Evolutionary conservation across 192 early-diverging fungal genomes (phyloP), one percentile per base, ranked within the genome.

Genomic region (Kappamyces sp.): DNA sequence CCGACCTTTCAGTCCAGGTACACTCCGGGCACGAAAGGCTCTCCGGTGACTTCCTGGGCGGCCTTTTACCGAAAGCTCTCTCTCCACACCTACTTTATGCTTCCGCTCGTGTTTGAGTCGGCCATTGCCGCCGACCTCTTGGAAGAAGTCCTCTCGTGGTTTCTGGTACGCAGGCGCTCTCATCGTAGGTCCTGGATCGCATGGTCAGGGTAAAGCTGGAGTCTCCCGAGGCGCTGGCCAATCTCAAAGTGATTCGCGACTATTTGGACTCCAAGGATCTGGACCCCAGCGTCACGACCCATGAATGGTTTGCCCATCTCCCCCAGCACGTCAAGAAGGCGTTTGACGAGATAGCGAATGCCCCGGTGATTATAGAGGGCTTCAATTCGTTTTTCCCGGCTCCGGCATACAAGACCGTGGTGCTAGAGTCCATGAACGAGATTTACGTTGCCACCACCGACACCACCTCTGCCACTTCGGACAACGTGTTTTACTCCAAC

Each of bases 401-500:
- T 49, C 48, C 48, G 7, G 4, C 15, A 12, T 49, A 49, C 32
- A 5, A 6, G 7, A 49, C 48, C 4, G 32, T 49, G 7, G 48
- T 49, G 7, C 32, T 4, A 32, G 8, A 4, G 15, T 6, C 6
- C 4, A 49, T 49, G 48, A 49, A 49, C 22, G 48, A 49, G 22
- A 49, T 49, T 12, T 49, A 49, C 22, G 48, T 49, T 6, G 48
- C 48, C 4, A 49, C 48, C 4, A 22, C 22, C 12, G 48, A 49
- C 48, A 11, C 48, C 4, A 49, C 48, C 15, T 30, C 15, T 7
- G 48, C 48, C 4, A 49, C 48, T 30, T 49, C 48, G 7, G 48
- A 49, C 22, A 49, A 49, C 12, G 48, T 49, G 22, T 49, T 49
- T 12, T 49, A 49, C 48, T 49, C 48, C 4, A 49, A 49, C 22